Evolutionary conservation across 768 basidiomycete genomes (phyloP), one percentile per base, ranked within the genome.

Genomic region (Serendipita vermifera): DNA sequence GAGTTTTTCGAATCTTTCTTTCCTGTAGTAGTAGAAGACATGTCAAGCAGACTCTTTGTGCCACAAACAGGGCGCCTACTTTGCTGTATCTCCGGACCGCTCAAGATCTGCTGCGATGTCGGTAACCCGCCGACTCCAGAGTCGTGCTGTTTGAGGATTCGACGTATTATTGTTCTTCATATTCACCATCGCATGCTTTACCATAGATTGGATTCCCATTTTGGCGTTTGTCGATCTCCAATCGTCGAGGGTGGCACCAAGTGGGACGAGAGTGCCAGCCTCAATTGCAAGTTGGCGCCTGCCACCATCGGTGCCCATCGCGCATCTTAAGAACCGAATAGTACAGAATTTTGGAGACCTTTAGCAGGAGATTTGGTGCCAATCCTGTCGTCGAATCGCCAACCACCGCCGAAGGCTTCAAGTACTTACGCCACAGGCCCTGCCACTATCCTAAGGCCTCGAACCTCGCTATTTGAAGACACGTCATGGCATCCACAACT

Each of bases 111-210:
- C 11, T 11, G 41, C 41, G 41, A 43, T 43, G 24, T 43, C 41
- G 9, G 41, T 43, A 11, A 22, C 41, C 11, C 41, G 14, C 1
- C 20, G 9, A 11, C 22, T 22, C n/a, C 24, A 20, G 7, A 22
- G 22, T 9, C 46, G 46, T 15, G 9, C 46, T 7, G 29, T 29
- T 1, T 29, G 46, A 9, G 46, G 7, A 26, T 51, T 51, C 5
- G 46, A 26, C 46, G 46, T 51, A 29, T 51, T 51, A n/a, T 51
- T 51, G n/a, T 15, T 51, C 7, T 29, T 20, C n/a, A 51, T 51
- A 20, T 7, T 22, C 1, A 15, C 9, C 7, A 51, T 9, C 27
- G n/a, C 29, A 15, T 29, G 22, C 46, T 51, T 51, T 20, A 22
- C n/a, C 15, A 51, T 20, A 20, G 17, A 15, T 26, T 20, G 46